These are phyloP conservation scores for Penicillium fimorum DNA, from an alignment of 495 filamentous ascomycete species.

Conservation along the genomic window DNA sequence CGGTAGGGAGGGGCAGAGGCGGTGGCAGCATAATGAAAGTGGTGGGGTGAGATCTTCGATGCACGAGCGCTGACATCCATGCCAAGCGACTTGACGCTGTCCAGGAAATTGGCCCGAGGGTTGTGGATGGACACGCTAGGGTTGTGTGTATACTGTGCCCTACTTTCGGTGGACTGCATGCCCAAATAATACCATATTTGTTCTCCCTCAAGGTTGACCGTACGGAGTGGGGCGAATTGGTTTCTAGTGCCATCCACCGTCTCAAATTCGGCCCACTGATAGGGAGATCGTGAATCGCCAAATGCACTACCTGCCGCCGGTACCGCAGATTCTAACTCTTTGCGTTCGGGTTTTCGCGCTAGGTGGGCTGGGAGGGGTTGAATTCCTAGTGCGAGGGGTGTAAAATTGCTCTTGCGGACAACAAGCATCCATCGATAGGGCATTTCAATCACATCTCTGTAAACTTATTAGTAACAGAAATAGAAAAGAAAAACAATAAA, in stretches of 20 bases:
- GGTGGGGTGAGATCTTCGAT: slow-evolving; percentile 40
- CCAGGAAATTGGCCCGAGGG: slow-evolving; percentile 58
- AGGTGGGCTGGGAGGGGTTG: slow-evolving; percentile 59
- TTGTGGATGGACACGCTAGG: slow-evolving; percentile 57
- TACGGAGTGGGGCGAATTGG: slow-evolving; percentile 50
- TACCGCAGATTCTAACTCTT: slow-evolving; percentile 47
- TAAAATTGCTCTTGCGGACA: slow-evolving; percentile 52
- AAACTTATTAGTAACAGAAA: slow-evolving; percentile 13
- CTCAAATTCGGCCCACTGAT: slow-evolving; percentile 84
- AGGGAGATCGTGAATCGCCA: slow-evolving; percentile 52
- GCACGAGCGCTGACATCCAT: slow-evolving; percentile 27
- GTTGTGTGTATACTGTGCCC: slow-evolving; percentile 88
- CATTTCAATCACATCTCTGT: slow-evolving; percentile 52
- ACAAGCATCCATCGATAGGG: slow-evolving; percentile 56
- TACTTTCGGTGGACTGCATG: slow-evolving; percentile 83
- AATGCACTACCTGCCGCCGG: slow-evolving; percentile 59
- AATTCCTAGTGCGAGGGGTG: slow-evolving; percentile 52
- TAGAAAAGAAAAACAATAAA: slow-evolving; percentile 27
- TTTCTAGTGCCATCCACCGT: slow-evolving; percentile 46
- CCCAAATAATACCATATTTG: slow-evolving; percentile 91
- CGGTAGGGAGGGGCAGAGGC: slow-evolving; percentile 33
- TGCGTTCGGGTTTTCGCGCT: slow-evolving; percentile 48
- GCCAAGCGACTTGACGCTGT: slow-evolving; percentile 51
- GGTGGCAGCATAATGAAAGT: slow-evolving; percentile 34
- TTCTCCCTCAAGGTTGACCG: slow-evolving; percentile 64